Percentiles rank a stretch among this genome's conserved stretches.
Evolutionary conservation across 495 filamentous ascomycete species (phyloP).

Genomic region (Xylaria bambusicola): DNA sequence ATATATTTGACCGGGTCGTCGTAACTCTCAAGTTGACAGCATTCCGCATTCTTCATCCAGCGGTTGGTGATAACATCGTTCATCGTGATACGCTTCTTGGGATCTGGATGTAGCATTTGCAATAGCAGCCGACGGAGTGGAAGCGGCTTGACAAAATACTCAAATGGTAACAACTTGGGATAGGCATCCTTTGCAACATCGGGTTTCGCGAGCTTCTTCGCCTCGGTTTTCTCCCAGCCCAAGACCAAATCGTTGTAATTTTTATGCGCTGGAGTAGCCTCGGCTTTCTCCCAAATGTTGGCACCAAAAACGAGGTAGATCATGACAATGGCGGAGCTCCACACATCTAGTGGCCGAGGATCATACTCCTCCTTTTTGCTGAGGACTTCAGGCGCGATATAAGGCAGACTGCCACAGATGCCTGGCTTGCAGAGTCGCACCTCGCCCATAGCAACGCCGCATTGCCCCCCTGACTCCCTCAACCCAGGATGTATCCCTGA

Average conservation of each 20-base stretch:
- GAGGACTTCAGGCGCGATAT: conserved; percentile 77
- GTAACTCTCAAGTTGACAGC: conserved; percentile 66
- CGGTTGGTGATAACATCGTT: conserved; percentile 60
- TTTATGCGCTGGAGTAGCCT: conserved; percentile 28
- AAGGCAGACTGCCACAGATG: conserved; percentile 74
- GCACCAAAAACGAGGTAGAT: conserved; percentile 65
- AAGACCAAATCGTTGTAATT: conserved; percentile 60
- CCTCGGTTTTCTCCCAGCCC: conserved; percentile 65
- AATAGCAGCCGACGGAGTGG: conserved; percentile 63
- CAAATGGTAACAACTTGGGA: conserved; percentile 53
- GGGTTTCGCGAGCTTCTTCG: conserved; percentile 47
- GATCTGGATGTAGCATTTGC: conserved; percentile 76
- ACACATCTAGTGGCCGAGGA: conserved; percentile 73
- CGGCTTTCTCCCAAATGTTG: conserved; percentile 65
- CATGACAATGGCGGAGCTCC: conserved; percentile 76
- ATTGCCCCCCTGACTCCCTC: conserved; percentile 61
- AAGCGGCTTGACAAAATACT: conserved; percentile 52
- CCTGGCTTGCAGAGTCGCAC: conserved; percentile 67
- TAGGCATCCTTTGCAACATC: conserved; percentile 48
- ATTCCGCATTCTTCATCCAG: conserved; percentile 68
- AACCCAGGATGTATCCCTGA: conserved; percentile 71
- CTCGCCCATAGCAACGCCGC: conserved; percentile 66
- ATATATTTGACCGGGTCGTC: conserved; percentile 54
- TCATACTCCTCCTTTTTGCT: conserved; percentile 68
- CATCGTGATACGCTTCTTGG: conserved; percentile 64